Evolutionary conservation across 257 asterid species (phyloP).

Genomic region (Pogostemon cablin): DNA sequence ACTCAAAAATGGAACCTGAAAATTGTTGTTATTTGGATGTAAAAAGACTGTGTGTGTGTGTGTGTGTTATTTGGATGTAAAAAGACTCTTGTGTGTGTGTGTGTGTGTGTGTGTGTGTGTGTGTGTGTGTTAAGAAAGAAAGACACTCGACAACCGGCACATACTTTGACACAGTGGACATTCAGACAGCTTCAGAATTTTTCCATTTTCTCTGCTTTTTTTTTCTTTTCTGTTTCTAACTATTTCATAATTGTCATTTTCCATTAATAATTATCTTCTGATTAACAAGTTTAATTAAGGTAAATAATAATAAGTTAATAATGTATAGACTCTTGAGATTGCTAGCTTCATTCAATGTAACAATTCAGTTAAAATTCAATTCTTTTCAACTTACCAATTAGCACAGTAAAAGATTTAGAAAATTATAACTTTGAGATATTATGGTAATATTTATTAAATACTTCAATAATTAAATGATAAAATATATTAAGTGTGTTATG

Average conservation of each 20-base stretch:
- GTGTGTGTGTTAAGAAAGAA: conserved; percentile 22
- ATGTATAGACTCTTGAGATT: too few relatives aligned
- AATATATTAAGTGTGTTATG: too few relatives aligned
- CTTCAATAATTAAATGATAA: too few relatives aligned
- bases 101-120: background rate
- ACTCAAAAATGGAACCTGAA: conserved; percentile 19
- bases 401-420: too few relatives aligned
- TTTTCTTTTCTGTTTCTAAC: background rate
- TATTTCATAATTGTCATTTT: background rate
- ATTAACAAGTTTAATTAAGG: background rate
- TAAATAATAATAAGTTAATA: background rate
- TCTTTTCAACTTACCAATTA: too few relatives aligned
- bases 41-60: background rate
- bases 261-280: background rate
- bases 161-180: background rate
- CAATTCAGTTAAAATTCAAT: too few relatives aligned
- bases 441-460: too few relatives aligned
- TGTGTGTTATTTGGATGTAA: background rate
- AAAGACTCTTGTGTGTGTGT: conserved; percentile 12
- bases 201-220: conserved; percentile 6
- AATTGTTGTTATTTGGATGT: conserved; percentile 14
- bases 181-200: conserved; percentile 6
- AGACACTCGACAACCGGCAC: conserved; percentile 26
- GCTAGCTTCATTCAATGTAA: too few relatives aligned
- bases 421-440: too few relatives aligned